phyloP scores from a whole-genome alignment of 176 grass and related monocot species.

The Metroxylon sagu region DNA sequence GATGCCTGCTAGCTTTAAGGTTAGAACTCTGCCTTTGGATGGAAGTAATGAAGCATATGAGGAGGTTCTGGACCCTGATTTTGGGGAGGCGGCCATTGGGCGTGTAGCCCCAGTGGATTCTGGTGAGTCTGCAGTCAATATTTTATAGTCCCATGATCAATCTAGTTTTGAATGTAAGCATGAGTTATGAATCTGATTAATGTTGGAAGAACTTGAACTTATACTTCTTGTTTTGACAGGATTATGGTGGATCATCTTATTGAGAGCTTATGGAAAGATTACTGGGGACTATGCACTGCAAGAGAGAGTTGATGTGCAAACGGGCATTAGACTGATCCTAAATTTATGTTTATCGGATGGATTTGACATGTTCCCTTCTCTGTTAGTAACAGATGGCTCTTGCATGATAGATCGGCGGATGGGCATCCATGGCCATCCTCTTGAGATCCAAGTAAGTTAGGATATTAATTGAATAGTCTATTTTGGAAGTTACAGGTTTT shows the following conservation, averaged over 20 bases:
- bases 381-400: constrained; percentile 76
- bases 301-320: constrained; percentile 79
- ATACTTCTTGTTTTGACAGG: constrained; percentile 22
- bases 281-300: constrained; percentile 53
- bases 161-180: too few relatives aligned
- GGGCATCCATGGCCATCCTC: constrained; percentile 87
- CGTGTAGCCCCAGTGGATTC: constrained; percentile 85
- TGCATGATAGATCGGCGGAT: constrained; percentile 88
- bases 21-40: constrained; percentile 52
- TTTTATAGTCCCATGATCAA: not conserved
- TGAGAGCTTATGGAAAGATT: constrained; percentile 81
- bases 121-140: constrained; percentile 21
- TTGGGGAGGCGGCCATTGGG: constrained; percentile 72
- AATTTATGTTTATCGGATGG: constrained; percentile 72
- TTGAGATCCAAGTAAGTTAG: constrained; percentile 68
- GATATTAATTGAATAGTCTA: too few relatives aligned
- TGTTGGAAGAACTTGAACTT: too few relatives aligned
- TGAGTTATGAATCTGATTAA: too few relatives aligned
- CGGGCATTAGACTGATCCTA: constrained; percentile 67
- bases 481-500: too few relatives aligned
- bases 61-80: constrained; percentile 76
- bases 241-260: constrained; percentile 82
- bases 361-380: constrained; percentile 80
- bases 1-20: constrained; percentile 83
- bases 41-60: constrained; percentile 62